These are phyloP conservation scores for Pseudogymnoascus sp. DNA, from an alignment of 2,329 filamentous ascomycete species.

Conservation along the genomic window DNA sequence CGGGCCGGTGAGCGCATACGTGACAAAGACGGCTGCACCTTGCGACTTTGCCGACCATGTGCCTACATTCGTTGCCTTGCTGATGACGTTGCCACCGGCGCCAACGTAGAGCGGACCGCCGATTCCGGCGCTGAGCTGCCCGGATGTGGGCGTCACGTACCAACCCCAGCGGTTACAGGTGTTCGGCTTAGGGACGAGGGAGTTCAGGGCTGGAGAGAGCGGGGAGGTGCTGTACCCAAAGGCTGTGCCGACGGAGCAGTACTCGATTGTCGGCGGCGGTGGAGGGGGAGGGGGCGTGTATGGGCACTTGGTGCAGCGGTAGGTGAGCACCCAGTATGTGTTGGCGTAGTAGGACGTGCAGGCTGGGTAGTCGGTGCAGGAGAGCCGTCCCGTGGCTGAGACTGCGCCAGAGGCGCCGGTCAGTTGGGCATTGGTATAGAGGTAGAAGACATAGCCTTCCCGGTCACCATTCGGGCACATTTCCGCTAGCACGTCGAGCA, in stretches of 20 bases:
- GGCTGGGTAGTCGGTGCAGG: background rate
- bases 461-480: slow-evolving; percentile 1
- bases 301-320: slow-evolving; percentile 1
- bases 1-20: slow-evolving; percentile 1
- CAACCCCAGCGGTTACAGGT: slow-evolving; percentile 10
- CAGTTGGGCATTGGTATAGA: background rate
- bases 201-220: slow-evolving; percentile 2
- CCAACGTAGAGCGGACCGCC: slow-evolving; percentile 8
- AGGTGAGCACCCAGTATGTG: slow-evolving; percentile 1
- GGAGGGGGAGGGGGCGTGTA: background rate
- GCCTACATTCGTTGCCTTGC: slow-evolving; percentile 5
- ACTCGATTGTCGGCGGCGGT: background rate
- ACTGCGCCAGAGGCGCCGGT: background rate
- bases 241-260: background rate
- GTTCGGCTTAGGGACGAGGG: background rate
- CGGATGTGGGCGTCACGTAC: slow-evolving; percentile 1
- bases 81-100: slow-evolving; percentile 9
- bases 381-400: background rate
- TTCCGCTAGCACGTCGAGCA: background rate
- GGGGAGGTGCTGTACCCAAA: background rate
- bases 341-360: background rate
- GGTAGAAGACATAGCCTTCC: background rate
- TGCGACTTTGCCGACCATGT: background rate
- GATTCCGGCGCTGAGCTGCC: background rate
- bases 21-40: background rate